A percentile compares a stretch with the other conserved stretches of the same genome.
phyloP scores from a whole-genome alignment of 139 green algal genomes.

The Chlorella vulgaris region DNA sequence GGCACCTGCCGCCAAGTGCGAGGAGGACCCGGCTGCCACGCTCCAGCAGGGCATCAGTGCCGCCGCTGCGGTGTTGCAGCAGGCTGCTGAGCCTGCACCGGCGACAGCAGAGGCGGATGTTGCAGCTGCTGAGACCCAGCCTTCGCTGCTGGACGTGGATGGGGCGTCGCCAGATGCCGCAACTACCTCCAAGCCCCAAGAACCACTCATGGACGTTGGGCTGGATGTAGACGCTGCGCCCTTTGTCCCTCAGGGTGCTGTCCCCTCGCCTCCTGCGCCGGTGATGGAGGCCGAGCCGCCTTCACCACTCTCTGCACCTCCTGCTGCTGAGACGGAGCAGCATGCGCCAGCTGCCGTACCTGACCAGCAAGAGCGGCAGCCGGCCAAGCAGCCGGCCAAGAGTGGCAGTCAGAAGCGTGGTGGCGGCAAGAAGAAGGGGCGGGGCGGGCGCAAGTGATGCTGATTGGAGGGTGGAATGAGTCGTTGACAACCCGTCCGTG shows the following conservation, averaged over 20 bases:
- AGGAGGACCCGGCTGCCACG: background rate
- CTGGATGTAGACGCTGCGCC: no score
- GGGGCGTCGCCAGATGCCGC: no score
- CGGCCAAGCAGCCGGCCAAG: background rate
- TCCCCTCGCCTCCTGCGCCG: no score
- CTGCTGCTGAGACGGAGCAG: no score
- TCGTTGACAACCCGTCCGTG: background rate
- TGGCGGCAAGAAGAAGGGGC: constrained; percentile 27
- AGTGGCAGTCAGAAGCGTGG: background rate
- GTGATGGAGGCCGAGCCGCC: no score
- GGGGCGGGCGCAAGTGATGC: constrained; percentile 5
- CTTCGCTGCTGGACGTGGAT: background rate
- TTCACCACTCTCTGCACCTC: no score
- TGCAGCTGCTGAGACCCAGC: background rate
- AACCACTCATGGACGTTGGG: no score
- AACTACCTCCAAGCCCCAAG: no score
- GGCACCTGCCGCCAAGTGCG: background rate
- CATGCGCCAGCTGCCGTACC: background rate
- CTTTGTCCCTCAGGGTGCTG: no score
- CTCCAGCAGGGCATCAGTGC: constrained; percentile 8
- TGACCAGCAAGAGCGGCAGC: constrained; percentile 8
- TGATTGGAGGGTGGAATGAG: no score
- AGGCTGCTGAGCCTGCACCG: background rate
- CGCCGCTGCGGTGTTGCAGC: background rate
- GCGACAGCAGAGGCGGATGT: background rate